Evolutionary conservation across 31 red algal species (phyloP), one percentile per base, ranked within the genome.

Genomic region (Odonthalia washingtoniensis): DNA sequence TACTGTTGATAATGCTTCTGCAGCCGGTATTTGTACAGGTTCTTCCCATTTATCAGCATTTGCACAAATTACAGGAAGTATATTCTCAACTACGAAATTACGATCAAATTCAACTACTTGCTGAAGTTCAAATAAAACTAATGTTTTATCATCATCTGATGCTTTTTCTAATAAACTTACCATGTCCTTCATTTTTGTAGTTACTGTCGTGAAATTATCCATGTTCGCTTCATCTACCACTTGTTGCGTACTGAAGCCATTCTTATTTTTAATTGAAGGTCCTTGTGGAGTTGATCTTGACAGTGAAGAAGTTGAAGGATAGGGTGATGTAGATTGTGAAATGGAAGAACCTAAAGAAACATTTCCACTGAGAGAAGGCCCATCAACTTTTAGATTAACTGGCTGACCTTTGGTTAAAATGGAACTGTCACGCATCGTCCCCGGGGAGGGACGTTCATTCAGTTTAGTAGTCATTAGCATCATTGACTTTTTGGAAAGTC

Each of bases 51-150:
- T 44, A 21, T 35, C 66, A 4, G 76, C 80, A 34, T 88, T 60
- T 40, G 61, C 57, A 60, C 93, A 95, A 37, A 95, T 72, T 75
- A 91, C 79, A 80, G 93, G 93, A 34, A 95, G 44, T 14, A 95
- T 46, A 4, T 77, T 77, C 21, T 80, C 33, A 27, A 89, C 78
- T 18, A 82, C 87, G 57, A 89, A 87, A 24, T 82, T 77, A 3
- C 80, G 86, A 81, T 79, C 88, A 53, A 89, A 79, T 36, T 65
- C 63, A 26, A 94, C 49, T 32, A 94, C 62, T 70, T 94, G 86
- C 73, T 94, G 92, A 44, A 94, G 46, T 72, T 94, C 92, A 82
- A 90, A 86, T 5, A 94, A 78, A 26, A 94, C 43, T 34, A 94
- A 32, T 38, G 68, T 82, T 32, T 74, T 72, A 33, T 89, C 68